phyloP scores from a whole-genome alignment of 2,329 filamentous ascomycete genomes.

The Rhynchosporium secalis region DNA sequence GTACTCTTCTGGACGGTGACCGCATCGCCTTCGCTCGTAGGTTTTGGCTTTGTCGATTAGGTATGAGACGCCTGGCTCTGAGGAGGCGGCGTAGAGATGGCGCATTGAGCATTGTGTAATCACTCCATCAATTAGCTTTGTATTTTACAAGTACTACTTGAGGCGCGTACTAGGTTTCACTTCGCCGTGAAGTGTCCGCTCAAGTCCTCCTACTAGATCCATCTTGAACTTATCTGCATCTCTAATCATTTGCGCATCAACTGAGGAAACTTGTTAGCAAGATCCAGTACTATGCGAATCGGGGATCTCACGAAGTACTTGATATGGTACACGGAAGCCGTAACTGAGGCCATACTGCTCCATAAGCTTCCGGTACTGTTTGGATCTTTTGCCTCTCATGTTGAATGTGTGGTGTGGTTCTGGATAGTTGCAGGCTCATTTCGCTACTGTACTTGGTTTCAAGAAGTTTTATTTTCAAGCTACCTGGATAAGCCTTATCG shows the following conservation, averaged over 20 bases:
- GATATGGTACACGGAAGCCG: slow-evolving; percentile 91
- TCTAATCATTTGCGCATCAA: slow-evolving; percentile 82
- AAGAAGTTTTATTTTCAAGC: slow-evolving; percentile 9
- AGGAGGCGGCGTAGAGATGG: slow-evolving; percentile 68
- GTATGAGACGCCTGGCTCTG: slow-evolving; percentile 49
- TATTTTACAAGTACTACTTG: background rate
- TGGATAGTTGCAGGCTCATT: background rate
- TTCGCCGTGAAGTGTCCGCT: slow-evolving; percentile 82
- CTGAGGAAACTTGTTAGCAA: slow-evolving; percentile 42
- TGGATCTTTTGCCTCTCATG: slow-evolving; percentile 68
- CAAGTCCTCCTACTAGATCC: slow-evolving; percentile 75
- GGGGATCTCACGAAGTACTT: slow-evolving; percentile 65
- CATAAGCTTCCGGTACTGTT: slow-evolving; percentile 89
- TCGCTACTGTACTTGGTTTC: background rate
- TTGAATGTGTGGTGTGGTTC: slow-evolving; percentile 35
- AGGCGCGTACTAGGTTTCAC: slow-evolving; percentile 70
- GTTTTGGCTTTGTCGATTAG: slow-evolving; percentile 73
- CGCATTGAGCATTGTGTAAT: slow-evolving; percentile 81
- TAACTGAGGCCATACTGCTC: slow-evolving; percentile 85
- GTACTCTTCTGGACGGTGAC: slow-evolving; percentile 71
- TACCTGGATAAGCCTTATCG: slow-evolving; percentile 14
- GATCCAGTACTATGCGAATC: slow-evolving; percentile 17
- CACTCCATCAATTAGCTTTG: slow-evolving; percentile 48
- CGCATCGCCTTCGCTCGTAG: slow-evolving; percentile 74
- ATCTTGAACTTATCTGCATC: slow-evolving; percentile 85